Evolutionary conservation across 495 filamentous ascomycete genomes (phyloP), one percentile per base, ranked within the genome.

Genomic region (Elaphomyces granulatus): DNA sequence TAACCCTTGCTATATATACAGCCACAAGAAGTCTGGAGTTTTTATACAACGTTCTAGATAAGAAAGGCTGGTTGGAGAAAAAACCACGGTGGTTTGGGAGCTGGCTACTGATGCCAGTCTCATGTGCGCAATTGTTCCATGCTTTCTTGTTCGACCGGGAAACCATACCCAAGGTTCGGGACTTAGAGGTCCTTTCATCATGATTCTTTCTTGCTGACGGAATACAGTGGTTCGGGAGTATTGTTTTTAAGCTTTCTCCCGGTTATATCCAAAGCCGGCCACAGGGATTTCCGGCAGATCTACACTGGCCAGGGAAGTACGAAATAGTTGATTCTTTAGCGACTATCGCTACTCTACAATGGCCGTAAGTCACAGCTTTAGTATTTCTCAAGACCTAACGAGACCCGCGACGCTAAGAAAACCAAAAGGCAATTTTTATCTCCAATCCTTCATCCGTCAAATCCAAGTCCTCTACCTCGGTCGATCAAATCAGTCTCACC

Each of bases 61-160:
- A 80, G 28, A 75, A 81, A 45, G 88, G 88, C 4, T 81, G 75
- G 66, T 68, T 94, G 38, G 77, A 74, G 64, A 70, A 78, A 32
- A 64, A 72, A 44, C 81, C 86, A 4, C 72, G 71, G 75, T 98
- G 90, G 90, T 88, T 86, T 67, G 90, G 88, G 16, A 93, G 85
- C 53, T 96, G 88, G 88, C 66, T 96, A 70, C 61, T 96, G 50
- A 87, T 94, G 71, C 90, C 90, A 0, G 52, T 92, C n/a, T 78
- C 86, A 9, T 83, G 77, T 51, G 90, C 87, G 21, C 90, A 96
- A 61, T 67, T 98, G 37, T 65, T 95, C 38, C 85, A 95, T 58
- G 80, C 88, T 2, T 82, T 87, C 57, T 74, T 95, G 20, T 96
- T 95, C 64, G 87, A 96, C 54, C 72, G 83, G 36, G 87, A 94